A percentile compares a stretch with the other conserved stretches of the same genome.
These are phyloP conservation scores for Chytriomyces sp. DNA, from an alignment of 192 early-diverging fungal genomes.

Conservation along the genomic window DNA sequence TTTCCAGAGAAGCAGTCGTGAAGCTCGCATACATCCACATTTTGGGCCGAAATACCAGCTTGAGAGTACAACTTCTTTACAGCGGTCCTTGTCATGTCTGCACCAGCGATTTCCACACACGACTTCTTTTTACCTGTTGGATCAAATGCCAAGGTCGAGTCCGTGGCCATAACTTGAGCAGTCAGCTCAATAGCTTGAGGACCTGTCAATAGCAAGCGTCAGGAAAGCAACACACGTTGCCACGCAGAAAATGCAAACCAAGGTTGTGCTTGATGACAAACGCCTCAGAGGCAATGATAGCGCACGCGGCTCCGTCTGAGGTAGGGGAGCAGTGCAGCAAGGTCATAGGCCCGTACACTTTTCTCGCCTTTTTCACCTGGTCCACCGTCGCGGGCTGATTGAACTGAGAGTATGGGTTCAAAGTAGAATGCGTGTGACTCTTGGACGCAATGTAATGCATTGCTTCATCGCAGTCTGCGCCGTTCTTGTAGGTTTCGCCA, in stretches of 20 bases:
- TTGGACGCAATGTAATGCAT: conserved; percentile 74
- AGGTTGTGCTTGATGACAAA: conserved; percentile 66
- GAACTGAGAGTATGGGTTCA: conserved; percentile 77
- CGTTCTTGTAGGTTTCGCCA: conserved; percentile 60
- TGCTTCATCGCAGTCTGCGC: conserved; percentile 28
- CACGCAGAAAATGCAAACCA: too few species aligned
- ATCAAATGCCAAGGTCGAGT: conserved; percentile 55
- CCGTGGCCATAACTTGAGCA: conserved; percentile 72
- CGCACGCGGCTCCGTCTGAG: conserved; percentile 70
- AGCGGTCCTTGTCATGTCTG: conserved; percentile 72
- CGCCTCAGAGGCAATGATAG: conserved; percentile 65
- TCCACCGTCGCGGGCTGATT: conserved; percentile 41
- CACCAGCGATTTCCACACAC: conserved; percentile 40
- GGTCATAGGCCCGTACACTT: conserved; percentile 71
- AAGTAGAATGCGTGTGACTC: conserved; percentile 68
- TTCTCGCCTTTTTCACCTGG: conserved; percentile 61
- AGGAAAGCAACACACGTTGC: too few species aligned
- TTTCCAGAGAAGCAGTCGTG: conserved; percentile 81
- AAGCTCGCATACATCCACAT: conserved; percentile 71
- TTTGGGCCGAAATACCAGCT: conserved; percentile 60
- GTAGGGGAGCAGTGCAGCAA: conserved; percentile 78
- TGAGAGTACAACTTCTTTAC: conserved; percentile 54
- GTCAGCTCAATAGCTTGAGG: conserved; percentile 68
- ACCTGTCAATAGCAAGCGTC: not conserved
- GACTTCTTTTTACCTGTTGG: conserved; percentile 32